These are phyloP conservation scores for Prunus fruticosa DNA, from an alignment of 306 rosid species.

Conservation along the genomic window DNA sequence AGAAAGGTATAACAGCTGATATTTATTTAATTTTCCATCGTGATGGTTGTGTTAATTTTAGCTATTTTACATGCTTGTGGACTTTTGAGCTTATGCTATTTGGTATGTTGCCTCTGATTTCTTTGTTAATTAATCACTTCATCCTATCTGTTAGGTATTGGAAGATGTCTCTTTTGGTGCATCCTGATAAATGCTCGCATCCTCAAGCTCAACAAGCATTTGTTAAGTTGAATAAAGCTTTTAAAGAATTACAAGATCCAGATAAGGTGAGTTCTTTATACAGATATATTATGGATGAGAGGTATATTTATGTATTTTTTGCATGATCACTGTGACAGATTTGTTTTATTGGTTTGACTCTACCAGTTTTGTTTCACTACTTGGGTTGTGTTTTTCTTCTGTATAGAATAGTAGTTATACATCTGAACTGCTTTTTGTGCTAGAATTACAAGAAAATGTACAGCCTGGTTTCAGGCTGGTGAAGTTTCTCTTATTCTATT, in stretches of 20 bases:
- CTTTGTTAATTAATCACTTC: background rate
- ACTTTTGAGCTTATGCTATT: background rate
- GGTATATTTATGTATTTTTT: background rate
- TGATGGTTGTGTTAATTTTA: background rate
- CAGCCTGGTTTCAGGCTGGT: background rate
- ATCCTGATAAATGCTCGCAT: constrained; percentile 98
- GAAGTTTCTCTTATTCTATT: background rate
- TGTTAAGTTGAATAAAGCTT: constrained; percentile 84
- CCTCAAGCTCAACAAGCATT: constrained; percentile 95
- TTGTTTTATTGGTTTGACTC: background rate
- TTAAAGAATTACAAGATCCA: constrained; percentile 79
- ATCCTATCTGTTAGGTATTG: constrained; percentile 63
- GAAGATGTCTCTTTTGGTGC: constrained; percentile 95
- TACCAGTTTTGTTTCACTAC: background rate
- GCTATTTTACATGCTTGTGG: background rate
- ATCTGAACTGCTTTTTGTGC: background rate
- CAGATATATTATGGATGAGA: background rate
- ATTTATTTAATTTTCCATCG: background rate
- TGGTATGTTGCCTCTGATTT: background rate
- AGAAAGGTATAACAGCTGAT: constrained; percentile 50
- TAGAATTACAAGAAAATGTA: background rate
- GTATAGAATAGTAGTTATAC: background rate
- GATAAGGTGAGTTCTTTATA: constrained; percentile 41
- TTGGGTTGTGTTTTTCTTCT: background rate
- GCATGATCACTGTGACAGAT: background rate